Conservation (phyloP, 768 basidiomycete genomes). For the Dioszegia aurantiaca region DNA sequence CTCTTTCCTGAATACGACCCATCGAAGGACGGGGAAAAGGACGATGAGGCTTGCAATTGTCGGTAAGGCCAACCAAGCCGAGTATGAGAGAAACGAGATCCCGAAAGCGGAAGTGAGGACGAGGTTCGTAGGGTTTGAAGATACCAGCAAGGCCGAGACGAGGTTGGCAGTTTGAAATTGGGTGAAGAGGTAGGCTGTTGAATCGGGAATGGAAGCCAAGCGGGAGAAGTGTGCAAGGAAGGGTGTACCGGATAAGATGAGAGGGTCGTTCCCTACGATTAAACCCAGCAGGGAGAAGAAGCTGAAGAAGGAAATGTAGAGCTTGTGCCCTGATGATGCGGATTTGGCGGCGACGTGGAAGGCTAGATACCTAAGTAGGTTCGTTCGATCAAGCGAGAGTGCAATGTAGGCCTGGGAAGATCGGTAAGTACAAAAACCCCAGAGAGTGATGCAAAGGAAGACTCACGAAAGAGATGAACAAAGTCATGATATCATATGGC, state of each 20-base stretch:
- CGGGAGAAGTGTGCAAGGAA: constrained; percentile 85
- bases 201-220: constrained; percentile 57
- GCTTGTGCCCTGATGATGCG: constrained; percentile 58
- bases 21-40: constrained; percentile 58
- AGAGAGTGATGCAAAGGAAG: background rate
- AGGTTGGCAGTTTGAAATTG: constrained; percentile 72
- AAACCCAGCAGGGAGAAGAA: constrained; percentile 76
- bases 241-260: constrained; percentile 85
- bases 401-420: constrained; percentile 72
- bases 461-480: constrained; percentile 77
- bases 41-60: constrained; percentile 65
- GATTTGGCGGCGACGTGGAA: constrained; percentile 83
- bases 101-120: constrained; percentile 83
- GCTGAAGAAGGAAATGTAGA: constrained; percentile 77
- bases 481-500: constrained; percentile 87
- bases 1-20: constrained; percentile 25
- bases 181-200: constrained; percentile 55
- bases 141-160: constrained; percentile 63
- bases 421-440: background rate
- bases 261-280: constrained; percentile 87
- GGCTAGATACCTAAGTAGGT: constrained; percentile 78
- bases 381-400: constrained; percentile 84
- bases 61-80: constrained; percentile 77
- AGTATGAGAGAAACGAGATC: constrained; percentile 72
- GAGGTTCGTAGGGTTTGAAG: constrained; percentile 91